Percentiles rank a stretch among this genome's conserved stretches.
Evolutionary conservation across 2,329 filamentous ascomycete genomes (phyloP).

Genomic region (Ophiobolus disseminans): DNA sequence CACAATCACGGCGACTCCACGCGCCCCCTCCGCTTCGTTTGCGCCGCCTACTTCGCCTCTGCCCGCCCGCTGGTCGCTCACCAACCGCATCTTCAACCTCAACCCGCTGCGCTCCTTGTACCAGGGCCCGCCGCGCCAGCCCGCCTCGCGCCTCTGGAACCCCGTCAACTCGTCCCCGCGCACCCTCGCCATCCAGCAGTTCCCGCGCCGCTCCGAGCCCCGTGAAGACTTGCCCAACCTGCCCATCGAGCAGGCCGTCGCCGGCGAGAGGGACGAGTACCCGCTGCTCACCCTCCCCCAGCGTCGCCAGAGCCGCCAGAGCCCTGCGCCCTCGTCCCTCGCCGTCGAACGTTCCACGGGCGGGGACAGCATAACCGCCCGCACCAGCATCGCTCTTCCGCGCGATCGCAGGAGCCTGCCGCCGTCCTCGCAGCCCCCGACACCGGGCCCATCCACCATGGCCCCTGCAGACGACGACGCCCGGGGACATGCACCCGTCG

Average conservation of each 20-base stretch:
- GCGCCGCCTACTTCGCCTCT: slow-evolving; percentile 29
- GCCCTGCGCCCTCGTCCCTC: slow-evolving; percentile 47
- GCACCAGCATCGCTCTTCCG: slow-evolving; percentile 62
- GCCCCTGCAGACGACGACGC: slow-evolving; percentile 18
- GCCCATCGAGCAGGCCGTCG: slow-evolving; percentile 46
- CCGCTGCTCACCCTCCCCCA: slow-evolving; percentile 65
- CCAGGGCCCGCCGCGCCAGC: slow-evolving; percentile 40
- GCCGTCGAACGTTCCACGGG: slow-evolving; percentile 49
- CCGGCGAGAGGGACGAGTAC: slow-evolving; percentile 57
- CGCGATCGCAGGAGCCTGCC: slow-evolving; percentile 40
- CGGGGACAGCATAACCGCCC: slow-evolving; percentile 47
- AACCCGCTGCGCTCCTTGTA: slow-evolving; percentile 35
- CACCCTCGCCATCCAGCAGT: slow-evolving; percentile 43
- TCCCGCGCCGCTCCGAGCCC: slow-evolving; percentile 48
- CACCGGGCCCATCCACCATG: slow-evolving; percentile 34
- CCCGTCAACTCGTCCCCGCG: slow-evolving; percentile 68
- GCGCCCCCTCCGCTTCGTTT: slow-evolving; percentile 36
- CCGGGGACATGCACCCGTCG: slow-evolving; percentile 18
- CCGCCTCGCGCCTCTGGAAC: slow-evolving; percentile 65
- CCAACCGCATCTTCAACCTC: slow-evolving; percentile 52
- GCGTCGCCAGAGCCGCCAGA: slow-evolving; percentile 61
- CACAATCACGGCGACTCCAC: slow-evolving; percentile 36
- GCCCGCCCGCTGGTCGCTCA: slow-evolving; percentile 50
- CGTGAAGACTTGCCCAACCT: slow-evolving; percentile 50
- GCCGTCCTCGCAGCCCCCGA: slow-evolving; percentile 31